Base-by-base conservation (phyloP, 2,329 filamentous ascomycete genomes). In the Diaporthe batatas region DNA sequence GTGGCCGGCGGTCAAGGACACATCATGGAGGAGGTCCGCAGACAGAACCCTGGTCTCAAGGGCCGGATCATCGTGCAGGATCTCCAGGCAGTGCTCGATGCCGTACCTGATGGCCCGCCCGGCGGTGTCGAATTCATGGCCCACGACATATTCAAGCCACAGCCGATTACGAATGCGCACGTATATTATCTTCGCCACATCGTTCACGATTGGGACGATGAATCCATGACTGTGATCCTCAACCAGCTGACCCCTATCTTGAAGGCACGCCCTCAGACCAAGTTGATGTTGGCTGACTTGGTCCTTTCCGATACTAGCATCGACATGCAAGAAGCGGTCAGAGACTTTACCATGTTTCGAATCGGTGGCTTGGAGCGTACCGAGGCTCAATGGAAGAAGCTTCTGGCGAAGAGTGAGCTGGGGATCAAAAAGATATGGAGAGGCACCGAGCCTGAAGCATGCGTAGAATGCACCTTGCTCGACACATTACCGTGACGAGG, bases 331-430 rank as follows among this genome's bases (percentile, higher is more conserved):
- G 68, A 70, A 7, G 68, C 68, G 1, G 57, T 70, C 5, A 51
- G 68, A 39, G 68, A 70, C 34, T 70, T 70, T 6, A 70, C 68
- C 7, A 53, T 70, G 68, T 70, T 70, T 29, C 68, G 54, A n/a
- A 53, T 70, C 14, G 68, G 68, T 1, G 68, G 68, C 5, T n/a
- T 62, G 32, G 68, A 70, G 68, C 53, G 68, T 10, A 70, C 68
- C 8, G 68, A 59, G 34, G 16, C 11, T n/a, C 55, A 70, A 11
- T 70, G 68, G 68, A n/a, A 32, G 16, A 32, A 62, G n/a, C 44
- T 70, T 14, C 68, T 70, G n/a, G 55, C 44, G 7, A 53, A 18
- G 32, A 53, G 36, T 32, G 68, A 44, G 14, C 25, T 70, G 44
- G 54, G 25, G 6, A 42, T 70, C 16, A 62, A 62, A 18, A 62